These are phyloP conservation scores for Mycena maculata DNA, from an alignment of 768 basidiomycete species.

Conservation along the genomic window DNA sequence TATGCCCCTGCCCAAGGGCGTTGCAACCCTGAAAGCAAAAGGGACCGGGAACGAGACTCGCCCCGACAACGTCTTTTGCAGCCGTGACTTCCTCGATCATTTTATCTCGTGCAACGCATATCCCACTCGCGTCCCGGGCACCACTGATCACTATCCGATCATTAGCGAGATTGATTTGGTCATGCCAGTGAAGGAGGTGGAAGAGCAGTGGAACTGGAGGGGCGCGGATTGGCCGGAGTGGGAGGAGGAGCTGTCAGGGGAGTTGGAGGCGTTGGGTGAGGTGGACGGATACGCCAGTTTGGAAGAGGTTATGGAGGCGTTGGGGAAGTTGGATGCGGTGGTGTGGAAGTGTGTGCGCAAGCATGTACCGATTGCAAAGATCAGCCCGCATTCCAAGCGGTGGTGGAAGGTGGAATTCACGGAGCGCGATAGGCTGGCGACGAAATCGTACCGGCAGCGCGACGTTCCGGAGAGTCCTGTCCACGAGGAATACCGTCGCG, in stretches of 20 bases:
- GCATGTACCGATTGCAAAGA: not conserved
- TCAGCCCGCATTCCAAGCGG: not conserved
- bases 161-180: not conserved
- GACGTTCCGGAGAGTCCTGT: too few relatives aligned
- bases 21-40: not conserved
- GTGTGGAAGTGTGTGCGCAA: not conserved
- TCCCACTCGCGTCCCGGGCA: not conserved
- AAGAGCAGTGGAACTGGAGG: not conserved
- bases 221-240: not conserved
- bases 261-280: not conserved
- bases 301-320: not conserved
- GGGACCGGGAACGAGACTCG: not conserved
- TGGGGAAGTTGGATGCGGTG: not conserved
- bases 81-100: not conserved
- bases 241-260: not conserved
- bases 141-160: not conserved
- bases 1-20: not conserved
- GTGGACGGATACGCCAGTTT: not conserved
- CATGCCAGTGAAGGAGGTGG: not conserved
- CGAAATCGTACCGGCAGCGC: too few relatives aligned
- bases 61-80: constrained; percentile 8
- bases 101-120: not conserved
- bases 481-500: too few relatives aligned
- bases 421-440: too few relatives aligned
- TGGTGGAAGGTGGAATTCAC: not conserved